Conservation (phyloP, 192 early-diverging fungal genomes). For the Podila clonocystis region DNA sequence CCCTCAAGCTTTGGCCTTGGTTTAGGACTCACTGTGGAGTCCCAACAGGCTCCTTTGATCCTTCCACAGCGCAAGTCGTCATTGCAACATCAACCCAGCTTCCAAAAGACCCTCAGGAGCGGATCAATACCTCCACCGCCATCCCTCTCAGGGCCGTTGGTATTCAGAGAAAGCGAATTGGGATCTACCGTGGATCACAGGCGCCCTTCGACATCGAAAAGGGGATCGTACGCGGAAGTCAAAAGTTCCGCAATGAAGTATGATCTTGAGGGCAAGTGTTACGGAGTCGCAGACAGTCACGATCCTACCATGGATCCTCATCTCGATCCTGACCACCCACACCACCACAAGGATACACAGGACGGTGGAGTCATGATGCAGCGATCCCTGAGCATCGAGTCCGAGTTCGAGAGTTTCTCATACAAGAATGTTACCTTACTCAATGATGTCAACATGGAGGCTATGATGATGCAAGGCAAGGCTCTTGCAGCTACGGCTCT, state of each 20-base stretch:
- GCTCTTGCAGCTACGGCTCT: constrained; percentile 3
- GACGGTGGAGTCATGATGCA: constrained; percentile 28
- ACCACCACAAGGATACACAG: background rate
- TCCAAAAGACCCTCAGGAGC: too few relatives aligned
- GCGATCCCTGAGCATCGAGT: constrained; percentile 50
- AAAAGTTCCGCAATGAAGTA: background rate
- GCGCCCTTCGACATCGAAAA: background rate
- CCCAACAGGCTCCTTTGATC: background rate
- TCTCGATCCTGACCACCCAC: background rate
- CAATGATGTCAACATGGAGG: constrained; percentile 71
- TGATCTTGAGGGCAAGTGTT: background rate
- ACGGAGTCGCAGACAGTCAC: too few relatives aligned
- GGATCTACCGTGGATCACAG: background rate
- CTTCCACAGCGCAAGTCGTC: background rate
- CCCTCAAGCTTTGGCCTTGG: background rate
- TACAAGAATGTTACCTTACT: constrained; percentile 73
- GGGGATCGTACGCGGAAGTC: background rate
- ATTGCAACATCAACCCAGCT: background rate
- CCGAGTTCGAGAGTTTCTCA: constrained; percentile 68
- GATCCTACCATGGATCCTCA: background rate
- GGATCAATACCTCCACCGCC: too few relatives aligned
- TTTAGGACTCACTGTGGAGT: background rate
- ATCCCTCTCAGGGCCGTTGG: background rate
- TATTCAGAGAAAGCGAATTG: background rate
- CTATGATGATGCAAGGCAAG: constrained; percentile 55